Percentiles rank a stretch among this genome's conserved stretches.
phyloP scores from a whole-genome alignment of 192 early-diverging fungal genomes.

The Podila epigama region DNA sequence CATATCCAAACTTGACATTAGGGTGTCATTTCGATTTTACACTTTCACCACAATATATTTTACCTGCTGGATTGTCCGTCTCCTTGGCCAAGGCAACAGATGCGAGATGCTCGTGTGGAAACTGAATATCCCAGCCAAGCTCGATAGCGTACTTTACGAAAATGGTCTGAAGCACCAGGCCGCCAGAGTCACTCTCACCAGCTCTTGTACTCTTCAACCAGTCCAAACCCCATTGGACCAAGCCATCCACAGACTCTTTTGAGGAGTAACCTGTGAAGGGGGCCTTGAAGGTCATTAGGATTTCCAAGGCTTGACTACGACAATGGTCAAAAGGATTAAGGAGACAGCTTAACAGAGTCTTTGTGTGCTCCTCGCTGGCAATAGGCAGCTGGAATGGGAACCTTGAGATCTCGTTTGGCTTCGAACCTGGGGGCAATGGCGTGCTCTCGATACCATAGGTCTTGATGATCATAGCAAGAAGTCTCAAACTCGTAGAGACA shows the following conservation, averaged over 20 bases:
- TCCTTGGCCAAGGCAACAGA: slow-evolving; percentile 7
- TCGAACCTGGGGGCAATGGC: slow-evolving; percentile 55
- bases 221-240: slow-evolving; percentile 68
- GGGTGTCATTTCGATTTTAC: neutral
- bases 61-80: slow-evolving; percentile 33
- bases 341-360: slow-evolving; percentile 68
- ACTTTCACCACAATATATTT: neutral
- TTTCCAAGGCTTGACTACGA: slow-evolving; percentile 71
- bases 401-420: slow-evolving; percentile 44
- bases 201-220: slow-evolving; percentile 73
- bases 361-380: slow-evolving; percentile 51
- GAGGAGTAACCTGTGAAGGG: slow-evolving; percentile 65
- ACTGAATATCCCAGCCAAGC: slow-evolving; percentile 51
- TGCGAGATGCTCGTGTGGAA: slow-evolving; percentile 25
- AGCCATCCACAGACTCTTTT: slow-evolving; percentile 51
- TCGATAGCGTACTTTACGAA: slow-evolving; percentile 79
- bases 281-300: slow-evolving; percentile 73
- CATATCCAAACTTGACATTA: too few species aligned
- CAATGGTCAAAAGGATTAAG: slow-evolving; percentile 81
- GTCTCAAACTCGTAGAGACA: slow-evolving; percentile 63
- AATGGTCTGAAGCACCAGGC: slow-evolving; percentile 78
- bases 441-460: slow-evolving; percentile 59
- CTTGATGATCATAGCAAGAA: slow-evolving; percentile 60
- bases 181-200: slow-evolving; percentile 84
- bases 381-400: slow-evolving; percentile 66